These are phyloP conservation scores for Coniferiporia sulphurascens DNA, from an alignment of 1,284 basidiomycete species.

Conservation along the genomic window DNA sequence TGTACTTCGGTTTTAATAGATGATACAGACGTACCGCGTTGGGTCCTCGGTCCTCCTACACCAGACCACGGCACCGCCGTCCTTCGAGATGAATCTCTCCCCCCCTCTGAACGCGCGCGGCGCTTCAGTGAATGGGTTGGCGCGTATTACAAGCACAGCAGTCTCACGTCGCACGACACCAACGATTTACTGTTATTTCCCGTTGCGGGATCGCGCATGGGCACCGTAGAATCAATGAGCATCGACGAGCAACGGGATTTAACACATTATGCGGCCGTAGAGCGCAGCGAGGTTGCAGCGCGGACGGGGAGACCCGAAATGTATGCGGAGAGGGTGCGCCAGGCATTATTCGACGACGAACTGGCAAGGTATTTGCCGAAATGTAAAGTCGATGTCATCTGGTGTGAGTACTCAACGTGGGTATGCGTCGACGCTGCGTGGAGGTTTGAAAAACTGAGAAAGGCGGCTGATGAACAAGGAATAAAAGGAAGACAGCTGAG, in stretches of 20 bases:
- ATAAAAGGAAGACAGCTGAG: constrained; percentile 14
- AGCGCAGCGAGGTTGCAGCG: constrained; percentile 9
- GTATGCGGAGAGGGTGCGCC: constrained; percentile 12
- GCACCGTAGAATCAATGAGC: constrained; percentile 13
- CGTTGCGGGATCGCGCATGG: neutral
- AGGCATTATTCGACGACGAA: constrained; percentile 17
- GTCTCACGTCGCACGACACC: constrained; percentile 10
- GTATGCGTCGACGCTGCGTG: constrained; percentile 14
- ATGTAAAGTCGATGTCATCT: constrained; percentile 15
- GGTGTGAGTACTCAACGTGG: constrained; percentile 17
- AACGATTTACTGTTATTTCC: constrained; percentile 8
- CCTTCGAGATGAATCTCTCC: neutral
- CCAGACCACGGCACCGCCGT: neutral
- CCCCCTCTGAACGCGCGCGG: constrained; percentile 6
- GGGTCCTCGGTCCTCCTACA: constrained; percentile 11
- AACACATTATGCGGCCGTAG: constrained; percentile 5
- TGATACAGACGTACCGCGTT: constrained; percentile 16
- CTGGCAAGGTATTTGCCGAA: constrained; percentile 13
- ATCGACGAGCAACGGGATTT: constrained; percentile 16
- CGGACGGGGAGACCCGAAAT: neutral
- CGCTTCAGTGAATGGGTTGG: constrained; percentile 17
- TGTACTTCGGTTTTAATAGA: neutral
- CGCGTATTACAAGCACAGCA: constrained; percentile 18
- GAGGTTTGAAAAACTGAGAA: constrained; percentile 12
- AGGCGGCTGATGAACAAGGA: constrained; percentile 5